Evolutionary conservation across 2,329 filamentous ascomycete genomes (phyloP).

Genomic region (Colletotrichum sp.): DNA sequence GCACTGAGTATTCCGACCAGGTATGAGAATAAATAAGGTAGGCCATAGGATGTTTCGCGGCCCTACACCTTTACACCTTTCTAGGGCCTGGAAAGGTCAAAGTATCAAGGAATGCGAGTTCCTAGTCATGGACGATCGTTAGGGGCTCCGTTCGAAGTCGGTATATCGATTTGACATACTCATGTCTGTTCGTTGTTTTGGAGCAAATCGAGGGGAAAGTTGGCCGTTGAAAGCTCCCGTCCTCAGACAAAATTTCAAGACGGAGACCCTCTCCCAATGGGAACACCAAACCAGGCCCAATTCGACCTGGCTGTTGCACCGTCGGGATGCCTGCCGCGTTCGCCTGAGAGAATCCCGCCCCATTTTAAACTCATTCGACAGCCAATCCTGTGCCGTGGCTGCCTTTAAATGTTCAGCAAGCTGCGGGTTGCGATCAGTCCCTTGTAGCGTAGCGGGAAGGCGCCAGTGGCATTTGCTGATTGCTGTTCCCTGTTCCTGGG

Average conservation of each 20-base stretch:
- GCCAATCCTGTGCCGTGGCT: neutral
- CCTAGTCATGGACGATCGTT: neutral
- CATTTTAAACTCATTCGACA: neutral
- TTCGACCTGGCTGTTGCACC: neutral
- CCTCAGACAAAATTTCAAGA: neutral
- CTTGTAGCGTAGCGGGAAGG: neutral
- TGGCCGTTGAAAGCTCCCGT: neutral
- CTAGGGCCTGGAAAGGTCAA: neutral
- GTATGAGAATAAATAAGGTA: neutral
- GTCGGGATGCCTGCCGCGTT: neutral
- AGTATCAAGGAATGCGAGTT: neutral
- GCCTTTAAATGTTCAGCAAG: neutral
- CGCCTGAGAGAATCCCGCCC: neutral
- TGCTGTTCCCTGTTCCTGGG: neutral
- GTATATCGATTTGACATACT: neutral
- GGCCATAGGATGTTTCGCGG: neutral
- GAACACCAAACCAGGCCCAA: neutral
- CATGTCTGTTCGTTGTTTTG: neutral
- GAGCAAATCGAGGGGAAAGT: neutral
- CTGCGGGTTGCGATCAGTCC: neutral
- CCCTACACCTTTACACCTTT: no score
- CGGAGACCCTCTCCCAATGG: neutral
- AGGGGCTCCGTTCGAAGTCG: neutral
- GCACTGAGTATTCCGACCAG: neutral
- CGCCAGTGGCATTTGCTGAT: neutral